Base-by-base conservation (phyloP, 768 basidiomycete genomes). In the Mycena olivaceomarginata region DNA sequence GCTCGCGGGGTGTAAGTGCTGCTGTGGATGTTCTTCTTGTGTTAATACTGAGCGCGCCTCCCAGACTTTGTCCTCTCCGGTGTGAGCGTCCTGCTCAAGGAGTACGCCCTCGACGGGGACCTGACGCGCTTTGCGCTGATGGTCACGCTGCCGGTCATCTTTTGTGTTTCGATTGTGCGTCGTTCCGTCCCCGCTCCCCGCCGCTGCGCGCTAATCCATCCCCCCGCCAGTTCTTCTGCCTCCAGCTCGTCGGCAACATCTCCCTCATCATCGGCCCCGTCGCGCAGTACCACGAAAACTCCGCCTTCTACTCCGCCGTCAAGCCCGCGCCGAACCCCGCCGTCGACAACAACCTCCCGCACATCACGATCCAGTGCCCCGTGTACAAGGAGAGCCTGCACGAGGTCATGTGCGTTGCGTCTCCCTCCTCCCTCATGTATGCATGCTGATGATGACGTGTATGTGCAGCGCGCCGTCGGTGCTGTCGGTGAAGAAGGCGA, bases 341-440 rank as follows among this genome's bases (percentile, higher is more conserved):
- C 57, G 89, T 95, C 63, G 94, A 94, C 83, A 87, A 89, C 20
- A 91, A 90, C 81, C 89, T 96, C 9, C 95, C 95, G 3, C 95
- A 95, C 81, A 90, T 96, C 67, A 94, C 94, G 4, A 92, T 97
- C 72, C 92, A 97, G 82, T 90, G 96, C 85, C 96, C 96, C 0
- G 96, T 97, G 39, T 97, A 97, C 88, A 97, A 97, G 82, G 95
- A 96, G 82, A 93, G 91, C 76, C 84, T 96, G 45, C 91, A 92
- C 48, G 85, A 93, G 80, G 94, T 93, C 0, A 96, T 96, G 94
- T 95, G 76, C 80, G 93, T 86, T 11, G 7, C 20, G 2, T 13
- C 31, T 31, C 31, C 64, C n/a, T 22, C 62, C 51, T 20, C 37
- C 64, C 31, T 41, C 66, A 45, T 40, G 25, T 57, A 31, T 66